These are phyloP conservation scores for Clonostachys sp. DNA, from an alignment of 2,329 filamentous ascomycete species.

Conservation along the genomic window DNA sequence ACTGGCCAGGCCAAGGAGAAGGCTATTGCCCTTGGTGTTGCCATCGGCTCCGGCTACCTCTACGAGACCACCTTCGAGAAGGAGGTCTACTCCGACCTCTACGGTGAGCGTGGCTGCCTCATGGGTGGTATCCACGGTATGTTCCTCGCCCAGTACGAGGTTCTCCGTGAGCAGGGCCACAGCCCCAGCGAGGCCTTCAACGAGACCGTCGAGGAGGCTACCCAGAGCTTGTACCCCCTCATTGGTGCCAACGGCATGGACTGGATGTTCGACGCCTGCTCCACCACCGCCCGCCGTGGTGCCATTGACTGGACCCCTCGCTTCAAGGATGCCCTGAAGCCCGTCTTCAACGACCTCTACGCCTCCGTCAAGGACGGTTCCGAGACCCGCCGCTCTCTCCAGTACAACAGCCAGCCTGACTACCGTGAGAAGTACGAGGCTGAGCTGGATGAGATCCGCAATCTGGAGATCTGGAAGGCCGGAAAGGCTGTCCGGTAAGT, in stretches of 20 bases:
- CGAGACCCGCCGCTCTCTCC: constrained; percentile 94
- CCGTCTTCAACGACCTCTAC: constrained; percentile 97
- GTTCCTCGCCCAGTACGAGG: constrained; percentile 99
- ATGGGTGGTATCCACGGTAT: constrained; percentile 99
- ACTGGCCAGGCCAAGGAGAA: constrained; percentile 98
- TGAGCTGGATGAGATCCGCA: constrained; percentile 97
- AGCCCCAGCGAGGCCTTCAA: constrained; percentile 98
- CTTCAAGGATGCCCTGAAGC: constrained; percentile 99
- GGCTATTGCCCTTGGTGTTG: constrained; percentile 93
- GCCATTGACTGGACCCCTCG: constrained; percentile 97
- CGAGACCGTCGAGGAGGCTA: constrained; percentile 99
- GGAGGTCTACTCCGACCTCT: constrained; percentile 99
- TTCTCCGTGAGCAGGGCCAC: constrained; percentile 97
- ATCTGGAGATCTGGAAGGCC: constrained; percentile 97
- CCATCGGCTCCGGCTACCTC: constrained; percentile 95
- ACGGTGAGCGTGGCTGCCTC: constrained; percentile 98
- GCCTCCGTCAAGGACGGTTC: constrained; percentile 84
- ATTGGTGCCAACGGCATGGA: constrained; percentile 99
- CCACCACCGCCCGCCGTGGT: constrained; percentile 94
- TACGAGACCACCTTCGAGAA: constrained; percentile 99
- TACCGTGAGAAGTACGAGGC: constrained; percentile 97
- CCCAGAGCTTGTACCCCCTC: constrained; percentile 94
- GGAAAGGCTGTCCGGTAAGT: constrained; percentile 90
- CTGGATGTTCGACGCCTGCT: constrained; percentile 99
- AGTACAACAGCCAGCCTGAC: constrained; percentile 93